These are phyloP conservation scores for Breynia disticha DNA, from an alignment of 441 rosid genomes.

Conservation along the genomic window DNA sequence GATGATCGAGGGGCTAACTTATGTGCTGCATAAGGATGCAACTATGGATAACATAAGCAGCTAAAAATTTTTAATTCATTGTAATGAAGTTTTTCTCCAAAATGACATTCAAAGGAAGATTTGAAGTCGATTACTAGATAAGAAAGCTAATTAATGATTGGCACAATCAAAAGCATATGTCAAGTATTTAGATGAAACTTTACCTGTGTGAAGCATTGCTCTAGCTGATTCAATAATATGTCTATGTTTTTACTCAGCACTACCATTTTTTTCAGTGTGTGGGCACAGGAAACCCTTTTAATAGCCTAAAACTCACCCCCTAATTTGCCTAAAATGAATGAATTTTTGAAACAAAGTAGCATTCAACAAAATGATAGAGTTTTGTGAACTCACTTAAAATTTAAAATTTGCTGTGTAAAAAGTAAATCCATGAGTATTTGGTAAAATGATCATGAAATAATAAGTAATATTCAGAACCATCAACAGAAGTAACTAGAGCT, in stretches of 20 bases:
- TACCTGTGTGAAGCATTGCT: not conserved
- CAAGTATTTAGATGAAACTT: not conserved
- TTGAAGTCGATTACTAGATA: not conserved
- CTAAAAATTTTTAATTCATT: not conserved
- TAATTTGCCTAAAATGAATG: too few species aligned
- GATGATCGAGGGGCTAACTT: not conserved
- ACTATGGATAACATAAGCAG: not conserved
- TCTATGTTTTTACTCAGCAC: not conserved
- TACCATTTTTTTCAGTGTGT: not conserved
- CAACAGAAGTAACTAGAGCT: too few species aligned
- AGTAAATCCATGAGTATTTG: too few species aligned
- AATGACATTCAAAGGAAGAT: not conserved
- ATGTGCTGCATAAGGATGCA: not conserved
- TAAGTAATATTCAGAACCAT: too few species aligned
- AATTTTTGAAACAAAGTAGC: too few species aligned
- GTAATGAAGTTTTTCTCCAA: not conserved
- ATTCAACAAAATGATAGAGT: too few species aligned
- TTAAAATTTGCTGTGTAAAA: too few species aligned
- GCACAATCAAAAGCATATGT: not conserved
- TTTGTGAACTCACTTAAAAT: too few species aligned
- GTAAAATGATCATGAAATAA: too few species aligned
- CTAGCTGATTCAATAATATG: not conserved
- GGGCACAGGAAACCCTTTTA: not conserved
- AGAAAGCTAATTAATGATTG: not conserved
- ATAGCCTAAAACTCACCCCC: too few species aligned